Evolutionary conservation across 305 asterid genomes (phyloP), one percentile per base, ranked within the genome.

Genomic region (Fraxinus greggii): DNA sequence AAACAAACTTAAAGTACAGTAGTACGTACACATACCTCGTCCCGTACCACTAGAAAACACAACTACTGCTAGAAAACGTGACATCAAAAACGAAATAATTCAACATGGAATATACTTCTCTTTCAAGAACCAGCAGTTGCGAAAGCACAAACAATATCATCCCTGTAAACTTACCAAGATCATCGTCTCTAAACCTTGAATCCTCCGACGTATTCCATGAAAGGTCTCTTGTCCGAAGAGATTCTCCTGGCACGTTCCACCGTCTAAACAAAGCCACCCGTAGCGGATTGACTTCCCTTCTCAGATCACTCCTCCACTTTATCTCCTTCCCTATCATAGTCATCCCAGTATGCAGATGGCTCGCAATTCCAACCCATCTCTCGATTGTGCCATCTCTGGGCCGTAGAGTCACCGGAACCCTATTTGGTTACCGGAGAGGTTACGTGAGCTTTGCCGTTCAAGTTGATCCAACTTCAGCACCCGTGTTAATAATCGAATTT

Each of bases 361-460:
- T 89, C 2, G 76, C 29, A 79, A 74, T 87, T 5, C 87, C 93
- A 0, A 69, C 85, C 1, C 85, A 84, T 0, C 76, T 84, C 23
- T 79, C 91, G 4, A 54, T 86, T n/a, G 82, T 90, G 3, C 92
- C 93, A 0, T 83, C 94, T 0, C 84, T 89, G 0, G 94, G 94
- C 26, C 88, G 93, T 4, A 89, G 85, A 78, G 91, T 91, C 2
- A 87, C 92, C 75, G 94, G 93, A 5, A 91, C 94, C 0, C 83
- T 91, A 0, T 91, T 91, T 76, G 94, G 93, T 3, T 33, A 89
- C 85, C 88, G 94, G 65, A 80, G 87, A 17, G 94, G 94, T 24
- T 89, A 87, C 35, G 92, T 91, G 17, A 91, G 88, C 87, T 91
- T 89, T 9, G 90, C 82, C 92, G 3, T 83, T 88, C 3, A 90